These are phyloP conservation scores for Lipomyces kockii DNA, from an alignment of 805 yeast species.

Conservation along the genomic window DNA sequence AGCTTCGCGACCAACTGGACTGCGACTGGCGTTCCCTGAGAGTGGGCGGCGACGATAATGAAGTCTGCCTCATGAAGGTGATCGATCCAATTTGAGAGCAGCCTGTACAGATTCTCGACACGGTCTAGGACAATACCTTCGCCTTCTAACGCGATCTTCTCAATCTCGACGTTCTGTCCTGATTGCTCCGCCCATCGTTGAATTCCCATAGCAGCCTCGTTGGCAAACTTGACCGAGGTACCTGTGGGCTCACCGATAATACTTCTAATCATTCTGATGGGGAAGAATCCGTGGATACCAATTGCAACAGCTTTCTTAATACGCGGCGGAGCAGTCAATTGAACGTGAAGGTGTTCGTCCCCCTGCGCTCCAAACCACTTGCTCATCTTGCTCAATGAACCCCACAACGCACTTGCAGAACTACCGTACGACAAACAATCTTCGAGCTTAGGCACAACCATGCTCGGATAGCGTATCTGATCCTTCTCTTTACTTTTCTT, in stretches of 20 bases:
- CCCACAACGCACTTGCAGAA: constrained; percentile 18
- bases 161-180: constrained; percentile 58
- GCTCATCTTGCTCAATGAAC: constrained; percentile 18
- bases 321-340: constrained; percentile 23
- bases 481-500: constrained; percentile 27
- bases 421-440: constrained; percentile 24
- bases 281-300: constrained; percentile 97
- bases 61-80: constrained; percentile 69
- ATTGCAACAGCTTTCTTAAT: constrained; percentile 66
- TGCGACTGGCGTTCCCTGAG: constrained; percentile 95
- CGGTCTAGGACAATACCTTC: constrained; percentile 90
- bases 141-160: constrained; percentile 89
- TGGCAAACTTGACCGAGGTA: constrained; percentile 86
- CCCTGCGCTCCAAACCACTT: constrained; percentile 15
- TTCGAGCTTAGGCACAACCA: constrained; percentile 29
- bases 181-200: constrained; percentile 62
- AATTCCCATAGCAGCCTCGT: constrained; percentile 83
- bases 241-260: constrained; percentile 96
- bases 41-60: constrained; percentile 90
- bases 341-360: constrained; percentile 13
- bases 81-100: constrained; percentile 69
- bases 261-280: constrained; percentile 81
- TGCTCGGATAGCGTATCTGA: constrained; percentile 27
- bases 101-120: constrained; percentile 76
- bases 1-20: constrained; percentile 75